phyloP scores from a whole-genome alignment of 495 filamentous ascomycete species.

The Aspergillus conjunctus region DNA sequence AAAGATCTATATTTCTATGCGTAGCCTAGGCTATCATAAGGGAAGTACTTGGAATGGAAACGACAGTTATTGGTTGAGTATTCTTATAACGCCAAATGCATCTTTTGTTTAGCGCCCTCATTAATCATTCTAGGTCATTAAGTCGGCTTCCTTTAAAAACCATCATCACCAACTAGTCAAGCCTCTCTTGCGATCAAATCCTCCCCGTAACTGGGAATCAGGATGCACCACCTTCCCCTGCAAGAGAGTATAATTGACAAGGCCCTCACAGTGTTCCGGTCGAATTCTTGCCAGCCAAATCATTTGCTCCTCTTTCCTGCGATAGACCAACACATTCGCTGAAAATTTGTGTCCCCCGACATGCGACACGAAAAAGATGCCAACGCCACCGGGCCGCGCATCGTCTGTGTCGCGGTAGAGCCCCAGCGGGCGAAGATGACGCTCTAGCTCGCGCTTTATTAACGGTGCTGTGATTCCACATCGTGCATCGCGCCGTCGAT shows the following conservation, averaged over 20 bases:
- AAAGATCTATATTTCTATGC: too few relatives aligned
- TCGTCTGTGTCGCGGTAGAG: conserved; percentile 87
- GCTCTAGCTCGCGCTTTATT: conserved; percentile 80
- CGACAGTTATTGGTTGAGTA: too few relatives aligned
- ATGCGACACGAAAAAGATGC: conserved; percentile 92
- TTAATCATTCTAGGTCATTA: conserved; percentile 1
- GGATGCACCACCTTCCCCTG: conserved; percentile 94
- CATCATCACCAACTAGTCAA: conserved; percentile 78
- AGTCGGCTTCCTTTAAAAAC: background rate
- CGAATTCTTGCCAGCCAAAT: conserved; percentile 89
- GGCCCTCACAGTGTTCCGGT: conserved; percentile 91
- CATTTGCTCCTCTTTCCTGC: conserved; percentile 72
- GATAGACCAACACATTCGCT: conserved; percentile 89
- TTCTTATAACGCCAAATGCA: background rate
- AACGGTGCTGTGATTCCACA: conserved; percentile 92
- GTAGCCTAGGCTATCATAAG: too few relatives aligned
- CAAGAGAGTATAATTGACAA: conserved; percentile 84
- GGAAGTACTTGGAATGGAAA: too few relatives aligned
- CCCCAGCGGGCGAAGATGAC: conserved; percentile 81
- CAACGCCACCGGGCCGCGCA: conserved; percentile 81
- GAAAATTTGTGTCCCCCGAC: conserved; percentile 94
- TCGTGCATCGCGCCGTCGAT: conserved; percentile 86
- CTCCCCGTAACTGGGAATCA: conserved; percentile 79
- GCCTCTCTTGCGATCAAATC: conserved; percentile 78
- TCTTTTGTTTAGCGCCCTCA: background rate